Evolutionary conservation across 1,139 yeast genomes (phyloP).

Genomic region (Meyerozyma carpophila): DNA sequence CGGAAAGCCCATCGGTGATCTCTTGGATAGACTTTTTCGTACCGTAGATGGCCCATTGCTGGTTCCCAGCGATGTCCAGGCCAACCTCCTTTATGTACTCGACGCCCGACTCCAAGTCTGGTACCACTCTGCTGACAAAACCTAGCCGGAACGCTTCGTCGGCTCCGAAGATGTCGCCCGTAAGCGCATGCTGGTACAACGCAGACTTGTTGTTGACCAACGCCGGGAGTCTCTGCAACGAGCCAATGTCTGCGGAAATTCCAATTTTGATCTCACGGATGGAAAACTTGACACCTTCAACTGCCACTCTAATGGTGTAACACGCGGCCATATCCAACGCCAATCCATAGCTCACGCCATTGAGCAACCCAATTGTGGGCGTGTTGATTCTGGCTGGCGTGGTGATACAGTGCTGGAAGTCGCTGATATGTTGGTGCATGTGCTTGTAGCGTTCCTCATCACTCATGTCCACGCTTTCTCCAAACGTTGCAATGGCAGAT

Average conservation of each 20-base stretch:
- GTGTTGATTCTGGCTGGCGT: conserved; percentile 42
- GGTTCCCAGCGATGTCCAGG: conserved; percentile 38
- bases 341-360: conserved; percentile 52
- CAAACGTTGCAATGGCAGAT: conserved; percentile 21
- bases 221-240: conserved; percentile 62
- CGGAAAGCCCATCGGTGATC: conserved; percentile 42
- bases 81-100: conserved; percentile 49
- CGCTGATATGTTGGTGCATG: conserved; percentile 39
- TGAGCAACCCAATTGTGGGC: conserved; percentile 45
- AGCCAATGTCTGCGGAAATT: conserved; percentile 76
- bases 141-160: conserved; percentile 57
- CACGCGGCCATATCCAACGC: conserved; percentile 65
- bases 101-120: conserved; percentile 46
- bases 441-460: conserved; percentile 18
- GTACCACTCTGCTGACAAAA: conserved; percentile 42
- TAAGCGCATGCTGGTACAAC: conserved; percentile 57
- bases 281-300: conserved; percentile 49
- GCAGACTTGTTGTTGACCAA: conserved; percentile 53
- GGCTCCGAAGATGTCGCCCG: conserved; percentile 54
- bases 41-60: conserved; percentile 62
- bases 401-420: conserved; percentile 54
- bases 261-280: conserved; percentile 73
- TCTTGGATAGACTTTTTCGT: conserved; percentile 56
- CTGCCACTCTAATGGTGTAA: conserved; percentile 53
- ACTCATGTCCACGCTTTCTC: conserved; percentile 6